A percentile compares a stretch with the other conserved stretches of the same genome.
Conservation (phyloP, 2,329 filamentous ascomycete species). For the Monilinia fructigena region DNA sequence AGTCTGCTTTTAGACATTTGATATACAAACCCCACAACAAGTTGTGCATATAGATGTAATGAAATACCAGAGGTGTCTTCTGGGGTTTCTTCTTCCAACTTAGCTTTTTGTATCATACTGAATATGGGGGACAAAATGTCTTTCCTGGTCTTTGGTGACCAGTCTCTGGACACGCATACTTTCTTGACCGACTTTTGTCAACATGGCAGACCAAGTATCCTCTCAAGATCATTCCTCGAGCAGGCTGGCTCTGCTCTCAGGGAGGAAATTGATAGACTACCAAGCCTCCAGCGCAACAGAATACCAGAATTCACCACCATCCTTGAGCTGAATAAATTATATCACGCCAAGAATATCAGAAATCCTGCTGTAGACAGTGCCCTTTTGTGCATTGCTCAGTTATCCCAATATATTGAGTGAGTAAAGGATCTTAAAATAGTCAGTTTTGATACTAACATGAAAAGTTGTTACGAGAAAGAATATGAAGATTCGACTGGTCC, state of each 20-base stretch:
- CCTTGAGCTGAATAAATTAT: slow-evolving; percentile 63
- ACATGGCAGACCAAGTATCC: slow-evolving; percentile 47
- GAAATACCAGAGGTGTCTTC: slow-evolving; percentile 17
- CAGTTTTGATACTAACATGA: slow-evolving; percentile 6
- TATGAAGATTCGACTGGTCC: slow-evolving; percentile 15
- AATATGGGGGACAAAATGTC: slow-evolving; percentile 43
- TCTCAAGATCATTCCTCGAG: slow-evolving; percentile 62
- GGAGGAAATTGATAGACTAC: slow-evolving; percentile 58
- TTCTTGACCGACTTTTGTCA: slow-evolving; percentile 58
- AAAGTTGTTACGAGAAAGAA: slow-evolving; percentile 22
- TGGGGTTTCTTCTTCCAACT: slow-evolving; percentile 11
- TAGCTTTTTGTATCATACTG: slow-evolving; percentile 18
- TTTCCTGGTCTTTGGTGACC: slow-evolving; percentile 68
- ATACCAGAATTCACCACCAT: slow-evolving; percentile 63
- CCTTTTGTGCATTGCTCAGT: slow-evolving; percentile 62
- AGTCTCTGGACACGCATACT: slow-evolving; percentile 65
- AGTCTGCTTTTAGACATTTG: slow-evolving; percentile 10
- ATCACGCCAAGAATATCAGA: slow-evolving; percentile 56
- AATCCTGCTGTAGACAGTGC: slow-evolving; percentile 64
- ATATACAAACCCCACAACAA: slow-evolving; percentile 7
- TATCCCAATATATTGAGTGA: slow-evolving; percentile 68
- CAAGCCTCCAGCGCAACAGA: slow-evolving; percentile 54
- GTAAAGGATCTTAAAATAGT: slow-evolving; percentile 35
- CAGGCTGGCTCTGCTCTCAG: slow-evolving; percentile 56
- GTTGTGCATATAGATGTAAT: slow-evolving; percentile 18